Evolutionary conservation across 179 eudicot species (phyloP), one percentile per base, ranked within the genome.

Genomic region (Amaranthus tricolor): DNA sequence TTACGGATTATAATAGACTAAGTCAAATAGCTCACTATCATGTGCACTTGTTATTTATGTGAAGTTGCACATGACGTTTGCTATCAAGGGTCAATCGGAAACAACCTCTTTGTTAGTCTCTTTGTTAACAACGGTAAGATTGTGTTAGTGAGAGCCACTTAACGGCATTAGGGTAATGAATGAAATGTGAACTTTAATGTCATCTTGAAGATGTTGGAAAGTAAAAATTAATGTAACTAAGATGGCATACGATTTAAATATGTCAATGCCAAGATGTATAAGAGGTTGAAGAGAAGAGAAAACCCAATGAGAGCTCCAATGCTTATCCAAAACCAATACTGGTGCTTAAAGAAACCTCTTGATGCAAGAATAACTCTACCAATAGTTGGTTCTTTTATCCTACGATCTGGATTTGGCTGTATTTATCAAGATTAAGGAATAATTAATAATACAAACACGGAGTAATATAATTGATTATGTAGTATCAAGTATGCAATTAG

Each of bases 231-330:
- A 63, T 78, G 44, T 53, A 62, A 43, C 50, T 49, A 57, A 72
- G 44, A 61, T 14, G 62, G 66, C 92, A 82, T 88, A 91, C 97
- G 94, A 62, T 88, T 82, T 64, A 91, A 74, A 73, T 66, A 88
- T 50, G 92, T 83, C 67, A 89, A 75, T 31, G 91, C 88, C 24
- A 72, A 53, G 52, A 85, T 83, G 68, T 89, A 91, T n/a, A 85
- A 66, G 62, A 88, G 54, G 85, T 91, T 91, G 84, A 86, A 91
- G 68, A 91, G 62, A 58, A 88, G 31, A 59, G 97, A 81, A 66
- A 88, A 91, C 49, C 86, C 97, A 24, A 91, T n/a, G 24, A 91
- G 89, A 54, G 89, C 92, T 68, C 83, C 92, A 70, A 85, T 51
- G 65, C 88, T 81, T 49, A 89, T 84, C 93, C 93, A 90, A 76